These are phyloP conservation scores for Chalciporus sp. DNA, from an alignment of 1,284 basidiomycete genomes.

Conservation along the genomic window DNA sequence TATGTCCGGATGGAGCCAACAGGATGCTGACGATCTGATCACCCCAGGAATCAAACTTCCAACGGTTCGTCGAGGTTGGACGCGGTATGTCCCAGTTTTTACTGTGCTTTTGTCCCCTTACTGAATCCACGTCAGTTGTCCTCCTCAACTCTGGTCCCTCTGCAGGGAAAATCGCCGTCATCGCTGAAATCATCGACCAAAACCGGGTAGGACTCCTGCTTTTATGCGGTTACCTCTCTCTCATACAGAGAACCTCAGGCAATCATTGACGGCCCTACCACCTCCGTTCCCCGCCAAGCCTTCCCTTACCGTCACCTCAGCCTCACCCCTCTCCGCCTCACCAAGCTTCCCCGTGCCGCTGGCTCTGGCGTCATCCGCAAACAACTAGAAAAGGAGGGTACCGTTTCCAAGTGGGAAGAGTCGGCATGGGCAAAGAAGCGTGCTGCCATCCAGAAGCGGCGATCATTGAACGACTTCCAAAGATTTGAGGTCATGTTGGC, in stretches of 20 bases:
- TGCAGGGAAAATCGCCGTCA: slow-evolving; percentile 91
- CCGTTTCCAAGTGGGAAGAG: slow-evolving; percentile 79
- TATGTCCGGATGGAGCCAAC: slow-evolving; percentile 8
- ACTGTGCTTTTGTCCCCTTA: too few relatives aligned
- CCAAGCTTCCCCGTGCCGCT: slow-evolving; percentile 87
- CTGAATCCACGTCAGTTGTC: slow-evolving; percentile 62
- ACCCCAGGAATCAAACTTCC: slow-evolving; percentile 79
- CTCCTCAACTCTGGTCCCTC: slow-evolving; percentile 90
- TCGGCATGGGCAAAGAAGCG: slow-evolving; percentile 93
- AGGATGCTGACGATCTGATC: slow-evolving; percentile 10
- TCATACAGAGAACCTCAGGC: slow-evolving; percentile 55
- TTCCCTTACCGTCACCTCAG: slow-evolving; percentile 92
- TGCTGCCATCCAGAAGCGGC: slow-evolving; percentile 75
- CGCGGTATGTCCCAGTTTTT: slow-evolving; percentile 57
- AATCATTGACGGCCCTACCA: slow-evolving; percentile 92
- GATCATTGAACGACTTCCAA: slow-evolving; percentile 88
- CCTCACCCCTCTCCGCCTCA: slow-evolving; percentile 87
- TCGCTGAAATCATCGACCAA: slow-evolving; percentile 98
- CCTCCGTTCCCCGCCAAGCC: slow-evolving; percentile 89
- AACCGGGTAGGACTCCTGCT: slow-evolving; percentile 71
- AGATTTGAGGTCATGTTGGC: slow-evolving; percentile 78
- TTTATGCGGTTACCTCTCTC: neutral
- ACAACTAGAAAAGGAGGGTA: slow-evolving; percentile 81
- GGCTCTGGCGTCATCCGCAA: slow-evolving; percentile 85
- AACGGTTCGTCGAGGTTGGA: slow-evolving; percentile 98